Conservation (phyloP, 202 grass and related monocot genomes). For the Sporobolus alterniflorus region DNA sequence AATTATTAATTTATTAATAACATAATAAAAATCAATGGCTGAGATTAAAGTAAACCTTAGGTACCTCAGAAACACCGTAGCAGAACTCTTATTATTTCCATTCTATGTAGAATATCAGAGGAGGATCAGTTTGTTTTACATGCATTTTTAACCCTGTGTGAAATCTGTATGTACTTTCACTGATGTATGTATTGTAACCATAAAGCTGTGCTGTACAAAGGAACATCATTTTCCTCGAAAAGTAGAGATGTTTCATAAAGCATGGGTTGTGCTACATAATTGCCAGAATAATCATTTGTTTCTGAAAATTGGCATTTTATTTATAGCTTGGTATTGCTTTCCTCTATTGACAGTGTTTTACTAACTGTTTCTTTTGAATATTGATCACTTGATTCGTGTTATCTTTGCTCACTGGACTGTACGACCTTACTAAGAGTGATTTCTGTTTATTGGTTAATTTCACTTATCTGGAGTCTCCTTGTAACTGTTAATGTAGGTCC, state of each 20-base stretch:
- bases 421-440: background rate
- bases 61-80: too few relatives aligned
- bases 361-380: background rate
- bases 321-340: background rate
- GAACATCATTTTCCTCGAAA: background rate
- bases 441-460: background rate
- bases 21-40: background rate
- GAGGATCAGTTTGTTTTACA: background rate
- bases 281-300: background rate
- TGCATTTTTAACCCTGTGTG: background rate
- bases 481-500: slow-evolving; percentile 35
- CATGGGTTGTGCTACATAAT: background rate
- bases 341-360: background rate
- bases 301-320: background rate
- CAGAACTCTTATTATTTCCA: background rate
- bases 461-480: slow-evolving; percentile 7
- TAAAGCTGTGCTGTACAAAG: background rate
- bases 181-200: background rate
- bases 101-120: background rate
- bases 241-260: background rate
- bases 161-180: background rate
- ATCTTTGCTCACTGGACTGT: background rate
- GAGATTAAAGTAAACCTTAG: background rate
- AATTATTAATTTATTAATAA: too few relatives aligned
- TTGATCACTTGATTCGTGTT: background rate